A percentile compares a stretch with the other conserved stretches of the same genome.
Evolutionary conservation across 2,329 filamentous ascomycete genomes (phyloP).

Genomic region (Ophiocordyceps camponoti-leonardi): DNA sequence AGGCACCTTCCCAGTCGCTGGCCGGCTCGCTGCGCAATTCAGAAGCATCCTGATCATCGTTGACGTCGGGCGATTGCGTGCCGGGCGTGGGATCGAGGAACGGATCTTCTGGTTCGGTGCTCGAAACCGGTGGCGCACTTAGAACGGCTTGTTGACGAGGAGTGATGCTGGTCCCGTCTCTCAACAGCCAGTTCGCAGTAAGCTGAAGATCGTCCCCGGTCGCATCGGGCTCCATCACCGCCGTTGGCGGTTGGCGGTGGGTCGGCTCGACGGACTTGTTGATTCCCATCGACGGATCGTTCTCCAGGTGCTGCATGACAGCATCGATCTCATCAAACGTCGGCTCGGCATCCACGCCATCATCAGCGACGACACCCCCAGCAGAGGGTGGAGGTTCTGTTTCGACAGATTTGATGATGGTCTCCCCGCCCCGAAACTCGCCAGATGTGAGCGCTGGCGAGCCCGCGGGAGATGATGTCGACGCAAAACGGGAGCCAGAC

Average conservation of each 20-base stretch:
- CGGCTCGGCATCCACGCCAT: conserved; percentile 17
- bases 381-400: conserved; percentile 4
- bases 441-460: conserved; percentile 7
- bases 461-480: conserved; percentile 15
- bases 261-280: conserved; percentile 39
- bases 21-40: conserved; percentile 39
- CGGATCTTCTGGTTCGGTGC: conserved; percentile 43
- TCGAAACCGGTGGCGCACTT: conserved; percentile 22
- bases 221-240: conserved; percentile 17
- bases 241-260: conserved; percentile 17
- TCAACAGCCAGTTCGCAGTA: conserved; percentile 34
- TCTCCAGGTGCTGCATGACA: conserved; percentile 71
- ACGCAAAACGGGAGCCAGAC: conserved; percentile 26
- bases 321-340: conserved; percentile 80
- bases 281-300: conserved; percentile 56
- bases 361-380: background rate
- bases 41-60: conserved; percentile 19
- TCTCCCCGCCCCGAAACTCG: conserved; percentile 6
- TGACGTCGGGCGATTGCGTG: conserved; percentile 32
- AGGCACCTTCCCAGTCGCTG: conserved; percentile 84
- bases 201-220: conserved; percentile 37
- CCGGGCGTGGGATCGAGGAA: conserved; percentile 36
- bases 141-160: conserved; percentile 36
- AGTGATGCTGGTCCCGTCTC: conserved; percentile 58
- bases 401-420: conserved; percentile 13